These are phyloP conservation scores for Vitis hybrid DNA, from an alignment of 177 flowering plant species.

Conservation along the genomic window DNA sequence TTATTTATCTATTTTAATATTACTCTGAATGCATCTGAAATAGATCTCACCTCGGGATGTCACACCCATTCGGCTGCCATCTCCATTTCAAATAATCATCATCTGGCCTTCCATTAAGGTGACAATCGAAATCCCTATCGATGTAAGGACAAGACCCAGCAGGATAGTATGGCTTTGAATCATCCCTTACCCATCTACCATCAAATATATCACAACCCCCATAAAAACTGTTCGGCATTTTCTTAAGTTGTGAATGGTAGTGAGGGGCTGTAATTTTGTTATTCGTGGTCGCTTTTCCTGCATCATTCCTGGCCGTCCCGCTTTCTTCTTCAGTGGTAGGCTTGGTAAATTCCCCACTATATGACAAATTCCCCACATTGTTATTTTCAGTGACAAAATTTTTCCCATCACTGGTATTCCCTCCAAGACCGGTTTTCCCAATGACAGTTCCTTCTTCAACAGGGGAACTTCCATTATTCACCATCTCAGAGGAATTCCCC, in stretches of 20 bases:
- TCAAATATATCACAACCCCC: slow-evolving; percentile 65
- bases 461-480: slow-evolving; percentile 18
- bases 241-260: slow-evolving; percentile 12
- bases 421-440: slow-evolving; percentile 1
- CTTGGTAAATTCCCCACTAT: slow-evolving; percentile 3
- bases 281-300: background rate
- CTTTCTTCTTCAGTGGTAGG: slow-evolving; percentile 11
- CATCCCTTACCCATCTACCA: slow-evolving; percentile 89
- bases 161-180: slow-evolving; percentile 67
- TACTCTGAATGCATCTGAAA: background rate
- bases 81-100: slow-evolving; percentile 62
- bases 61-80: slow-evolving; percentile 84
- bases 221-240: slow-evolving; percentile 7
- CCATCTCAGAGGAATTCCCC: slow-evolving; percentile 19
- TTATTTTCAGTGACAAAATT: background rate
- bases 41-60: slow-evolving; percentile 66
- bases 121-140: slow-evolving; percentile 79
- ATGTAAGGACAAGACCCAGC: slow-evolving; percentile 78
- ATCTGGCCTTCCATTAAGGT: slow-evolving; percentile 76
- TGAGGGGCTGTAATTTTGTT: background rate
- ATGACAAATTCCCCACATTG: slow-evolving; percentile 8
- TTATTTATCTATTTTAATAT: background rate
- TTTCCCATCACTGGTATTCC: slow-evolving; percentile 1
- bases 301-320: slow-evolving; percentile 2
- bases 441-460: slow-evolving; percentile 4